Evolutionary conservation across 805 yeast species (phyloP).

Genomic region (Saccharomycopsis vini): DNA sequence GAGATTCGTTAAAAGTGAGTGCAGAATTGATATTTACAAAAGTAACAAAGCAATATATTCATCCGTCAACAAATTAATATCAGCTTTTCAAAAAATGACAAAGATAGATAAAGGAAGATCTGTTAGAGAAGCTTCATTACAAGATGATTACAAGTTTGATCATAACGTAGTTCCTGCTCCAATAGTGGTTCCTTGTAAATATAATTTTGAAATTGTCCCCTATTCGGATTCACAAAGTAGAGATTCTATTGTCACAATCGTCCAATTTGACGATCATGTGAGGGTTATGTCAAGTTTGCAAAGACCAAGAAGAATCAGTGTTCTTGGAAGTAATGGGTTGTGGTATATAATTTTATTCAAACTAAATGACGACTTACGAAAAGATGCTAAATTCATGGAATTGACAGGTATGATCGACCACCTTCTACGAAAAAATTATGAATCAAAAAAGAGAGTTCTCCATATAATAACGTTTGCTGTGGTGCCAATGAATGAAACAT

Average conservation of each 20-base stretch:
- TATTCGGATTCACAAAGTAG: constrained; percentile 40
- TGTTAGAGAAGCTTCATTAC: constrained; percentile 23
- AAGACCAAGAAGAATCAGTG: constrained; percentile 68
- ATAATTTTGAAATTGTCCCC: constrained; percentile 58
- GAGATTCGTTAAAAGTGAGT: constrained; percentile 8
- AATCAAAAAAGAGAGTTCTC: constrained; percentile 63
- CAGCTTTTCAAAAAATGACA: constrained; percentile 24
- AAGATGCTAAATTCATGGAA: constrained; percentile 91
- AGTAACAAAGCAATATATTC: constrained; percentile 20
- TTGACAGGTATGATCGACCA: constrained; percentile 81
- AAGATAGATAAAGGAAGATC: constrained; percentile 19
- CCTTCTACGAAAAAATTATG: constrained; percentile 54
- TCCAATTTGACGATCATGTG: constrained; percentile 57
- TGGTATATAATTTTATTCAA: constrained; percentile 72
- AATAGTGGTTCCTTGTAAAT: constrained; percentile 66
- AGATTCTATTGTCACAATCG: constrained; percentile 40
- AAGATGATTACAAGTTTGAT: constrained; percentile 36
- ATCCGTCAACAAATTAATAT: constrained; percentile 24
- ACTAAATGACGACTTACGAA: constrained; percentile 82
- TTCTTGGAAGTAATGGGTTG: constrained; percentile 73
- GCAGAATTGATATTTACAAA: constrained; percentile 12
- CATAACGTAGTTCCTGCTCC: constrained; percentile 34
- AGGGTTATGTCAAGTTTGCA: constrained; percentile 74
- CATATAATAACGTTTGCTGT: constrained; percentile 79
- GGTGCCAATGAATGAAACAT: constrained; percentile 72